phyloP scores from a whole-genome alignment of 768 basidiomycete genomes.

The Boletus sp. region DNA sequence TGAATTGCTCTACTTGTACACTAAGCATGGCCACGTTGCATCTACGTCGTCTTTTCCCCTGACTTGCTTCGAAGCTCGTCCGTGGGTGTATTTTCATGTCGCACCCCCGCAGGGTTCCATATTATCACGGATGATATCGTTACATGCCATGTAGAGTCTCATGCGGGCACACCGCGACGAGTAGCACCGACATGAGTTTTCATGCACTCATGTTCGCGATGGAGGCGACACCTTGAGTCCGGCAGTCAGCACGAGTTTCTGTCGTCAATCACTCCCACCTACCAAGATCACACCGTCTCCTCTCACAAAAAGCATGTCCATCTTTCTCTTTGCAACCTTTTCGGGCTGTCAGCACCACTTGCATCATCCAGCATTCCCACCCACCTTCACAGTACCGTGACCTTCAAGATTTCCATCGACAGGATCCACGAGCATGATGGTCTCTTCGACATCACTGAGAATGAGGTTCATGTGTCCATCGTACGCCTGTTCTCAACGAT shows the following conservation, averaged over 20 bases:
- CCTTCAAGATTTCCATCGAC: slow-evolving; percentile 60
- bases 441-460: slow-evolving; percentile 95
- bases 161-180: slow-evolving; percentile 19
- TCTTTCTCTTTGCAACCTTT: slow-evolving; percentile 87
- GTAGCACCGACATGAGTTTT: neutral
- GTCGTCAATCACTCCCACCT: slow-evolving; percentile 25
- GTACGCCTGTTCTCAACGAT: slow-evolving; percentile 67
- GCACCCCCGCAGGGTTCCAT: neutral
- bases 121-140: slow-evolving; percentile 3
- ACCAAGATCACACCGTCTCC: slow-evolving; percentile 97
- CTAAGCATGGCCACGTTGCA: neutral
- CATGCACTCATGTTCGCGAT: slow-evolving; percentile 52
- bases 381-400: slow-evolving; percentile 65
- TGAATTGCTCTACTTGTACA: neutral
- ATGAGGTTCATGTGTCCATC: slow-evolving; percentile 99
- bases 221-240: slow-evolving; percentile 70
- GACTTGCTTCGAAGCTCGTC: neutral
- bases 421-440: slow-evolving; percentile 90
- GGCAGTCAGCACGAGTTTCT: slow-evolving; percentile 10
- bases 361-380: neutral
- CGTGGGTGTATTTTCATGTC: slow-evolving; percentile 5
- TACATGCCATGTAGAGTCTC: slow-evolving; percentile 9
- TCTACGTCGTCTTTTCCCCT: neutral
- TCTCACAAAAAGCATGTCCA: slow-evolving; percentile 97
- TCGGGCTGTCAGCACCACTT: neutral